phyloP scores from a whole-genome alignment of 2,329 filamentous ascomycete species.

The Apiospora arundinis region DNA sequence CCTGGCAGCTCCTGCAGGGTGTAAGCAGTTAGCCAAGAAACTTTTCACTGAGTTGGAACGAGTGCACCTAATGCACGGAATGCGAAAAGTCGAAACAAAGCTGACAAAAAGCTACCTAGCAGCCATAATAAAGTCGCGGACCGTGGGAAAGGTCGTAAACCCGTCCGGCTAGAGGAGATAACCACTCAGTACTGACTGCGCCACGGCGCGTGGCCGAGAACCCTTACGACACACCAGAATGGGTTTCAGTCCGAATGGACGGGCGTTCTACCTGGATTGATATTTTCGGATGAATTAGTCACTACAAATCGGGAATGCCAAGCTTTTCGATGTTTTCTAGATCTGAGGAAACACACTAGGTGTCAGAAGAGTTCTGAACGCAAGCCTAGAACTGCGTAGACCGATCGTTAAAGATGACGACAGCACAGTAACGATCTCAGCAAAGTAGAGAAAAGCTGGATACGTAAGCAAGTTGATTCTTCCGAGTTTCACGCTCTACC shows the following conservation, averaged over 20 bases:
- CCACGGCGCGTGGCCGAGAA: constrained; percentile 10
- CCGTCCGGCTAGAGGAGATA: not conserved
- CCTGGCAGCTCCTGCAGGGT: constrained; percentile 4
- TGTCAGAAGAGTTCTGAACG: not conserved
- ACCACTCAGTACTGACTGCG: not conserved
- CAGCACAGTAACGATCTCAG: not conserved
- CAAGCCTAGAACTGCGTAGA: not conserved
- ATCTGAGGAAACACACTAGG: not conserved
- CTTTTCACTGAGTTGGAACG: not conserved
- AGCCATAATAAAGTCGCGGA: constrained; percentile 2
- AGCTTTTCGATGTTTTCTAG: not conserved
- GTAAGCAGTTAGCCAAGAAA: constrained; percentile 11
- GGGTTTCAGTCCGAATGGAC: constrained; percentile 8
- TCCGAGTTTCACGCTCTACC: not conserved
- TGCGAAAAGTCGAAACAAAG: not conserved
- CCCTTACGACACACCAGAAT: not conserved
- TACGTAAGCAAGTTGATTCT: not conserved
- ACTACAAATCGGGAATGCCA: not conserved
- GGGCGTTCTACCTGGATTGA: not conserved
- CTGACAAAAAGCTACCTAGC: not conserved
- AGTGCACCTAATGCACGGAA: not conserved
- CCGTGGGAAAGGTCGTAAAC: not conserved
- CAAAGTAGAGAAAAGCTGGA: no score
- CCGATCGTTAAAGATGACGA: not conserved
- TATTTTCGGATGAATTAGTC: not conserved